Evolutionary conservation across 495 filamentous ascomycete genomes (phyloP).

Genomic region (Bacidia gigantensis): DNA sequence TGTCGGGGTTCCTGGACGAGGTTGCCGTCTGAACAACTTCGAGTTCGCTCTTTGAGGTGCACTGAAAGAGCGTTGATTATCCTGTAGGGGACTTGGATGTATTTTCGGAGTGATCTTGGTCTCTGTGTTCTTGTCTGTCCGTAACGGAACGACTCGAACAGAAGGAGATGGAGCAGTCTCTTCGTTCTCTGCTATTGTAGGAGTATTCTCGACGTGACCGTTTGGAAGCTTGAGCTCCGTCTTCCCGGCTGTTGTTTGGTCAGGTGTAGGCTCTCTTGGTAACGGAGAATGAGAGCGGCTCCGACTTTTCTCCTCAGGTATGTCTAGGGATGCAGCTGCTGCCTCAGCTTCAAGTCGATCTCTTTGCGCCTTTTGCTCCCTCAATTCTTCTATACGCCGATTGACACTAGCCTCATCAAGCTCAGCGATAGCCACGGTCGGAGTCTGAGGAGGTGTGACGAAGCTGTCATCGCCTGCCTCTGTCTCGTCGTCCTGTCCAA

Average conservation of each 20-base stretch:
- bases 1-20: slow-evolving; percentile 24
- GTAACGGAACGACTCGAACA: slow-evolving; percentile 38
- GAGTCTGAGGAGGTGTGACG: slow-evolving; percentile 14
- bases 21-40: slow-evolving; percentile 24
- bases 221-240: slow-evolving; percentile 18
- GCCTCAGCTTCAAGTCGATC: slow-evolving; percentile 7
- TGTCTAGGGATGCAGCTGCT: not conserved
- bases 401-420: slow-evolving; percentile 28
- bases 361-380: slow-evolving; percentile 31
- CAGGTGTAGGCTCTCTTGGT: not conserved
- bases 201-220: slow-evolving; percentile 12
- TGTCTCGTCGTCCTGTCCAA: not conserved
- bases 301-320: slow-evolving; percentile 2
- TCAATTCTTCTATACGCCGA: slow-evolving; percentile 37
- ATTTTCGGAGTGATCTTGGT: slow-evolving; percentile 25
- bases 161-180: slow-evolving; percentile 59
- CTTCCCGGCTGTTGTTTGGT: not conserved
- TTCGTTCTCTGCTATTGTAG: slow-evolving; percentile 25
- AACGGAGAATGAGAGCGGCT: slow-evolving; percentile 4
- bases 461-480: slow-evolving; percentile 21
- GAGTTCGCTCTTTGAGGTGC: slow-evolving; percentile 25
- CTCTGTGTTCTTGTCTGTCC: slow-evolving; percentile 33
- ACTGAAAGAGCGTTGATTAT: slow-evolving; percentile 13
- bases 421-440: slow-evolving; percentile 3
- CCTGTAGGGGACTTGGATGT: slow-evolving; percentile 21